Base-by-base conservation (phyloP, 2,329 filamentous ascomycete genomes). In the Pseudogymnoascus sp. region DNA sequence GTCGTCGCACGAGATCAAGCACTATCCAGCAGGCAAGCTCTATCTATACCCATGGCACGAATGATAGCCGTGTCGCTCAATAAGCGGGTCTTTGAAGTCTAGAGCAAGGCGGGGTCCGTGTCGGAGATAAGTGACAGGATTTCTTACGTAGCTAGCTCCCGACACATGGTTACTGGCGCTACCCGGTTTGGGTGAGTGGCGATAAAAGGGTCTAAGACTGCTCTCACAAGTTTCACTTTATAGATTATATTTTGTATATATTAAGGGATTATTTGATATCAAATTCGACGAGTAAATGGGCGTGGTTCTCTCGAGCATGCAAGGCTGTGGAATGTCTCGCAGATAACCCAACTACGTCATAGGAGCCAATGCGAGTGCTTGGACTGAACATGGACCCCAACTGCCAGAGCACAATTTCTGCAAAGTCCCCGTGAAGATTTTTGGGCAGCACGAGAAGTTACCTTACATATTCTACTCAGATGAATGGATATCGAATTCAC, bases 81-180 rank as follows among this genome's bases (percentile, higher is more conserved):
- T 55, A 55, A 55, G 48, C 48, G 48, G 48, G 44, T 55, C 44
- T 55, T 55, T 5, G 9, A 55, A 10, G 48, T 55, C 48, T 55
- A 55, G 48, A 55, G 27, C 48, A 55, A 33, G 1, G 48, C 48
- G 29, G 48, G 48, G 48, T 55, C 48, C 29, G 13, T 55, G 48
- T 33, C 9, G 29, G 48, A 55, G 48, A 55, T 55, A 55, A 55
- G 48, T 55, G 48, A 55, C 48, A 55, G 13, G 48, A 55, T 55
- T 55, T 55, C 48, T 55, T 55, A 55, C 48, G 48, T 55, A 55
- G 48, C 48, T 55, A 55, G 48, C 29, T 55, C 48, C 48, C 48
- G 48, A 17, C 9, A 27, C 48, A 7, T 55, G 29, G 9, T 17
- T 33, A 35, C 48, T 55, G 48, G 48, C 48, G 48, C 48, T 55